Base-by-base conservation (phyloP, 2,329 filamentous ascomycete genomes). In the Stachybotrys echinatus region DNA sequence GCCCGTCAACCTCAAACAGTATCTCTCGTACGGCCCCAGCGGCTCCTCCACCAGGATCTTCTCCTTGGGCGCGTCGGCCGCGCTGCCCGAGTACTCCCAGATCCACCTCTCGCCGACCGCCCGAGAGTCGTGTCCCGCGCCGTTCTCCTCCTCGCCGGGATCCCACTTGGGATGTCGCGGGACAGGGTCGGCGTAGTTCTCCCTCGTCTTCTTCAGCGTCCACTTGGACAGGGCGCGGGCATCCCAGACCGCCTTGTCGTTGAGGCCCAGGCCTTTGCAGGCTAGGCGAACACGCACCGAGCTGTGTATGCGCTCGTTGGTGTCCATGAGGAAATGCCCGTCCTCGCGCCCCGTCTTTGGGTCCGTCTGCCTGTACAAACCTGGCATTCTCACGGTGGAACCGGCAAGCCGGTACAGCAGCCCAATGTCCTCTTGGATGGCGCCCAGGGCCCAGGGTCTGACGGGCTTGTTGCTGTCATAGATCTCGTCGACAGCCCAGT, bases 271-370 rank as follows among this genome's bases (percentile, higher is more conserved):
- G 2, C 78, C 79, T 47, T 71, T 60, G 52, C 74, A 74, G 2
- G 74, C 74, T 14, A 81, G 69, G 4, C 77, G 72, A n/a, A 79
- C 68, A 1, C 79, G 71, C 2, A 79, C 79, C 2, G 75, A 77
- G 52, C 74, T 73, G 58, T 82, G 79, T 31, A 81, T 72, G 8
- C 74, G 71, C 61, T 82, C 79, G 55, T 80, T 77, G 10, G 79
- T 82, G 52, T 76, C 70, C 47, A 72, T 59, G 22, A 82, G 69
- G 50, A 71, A 78, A 8, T 64, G 62, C 1, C 59, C 54, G 39
- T 64, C 63, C 27, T 62, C 58, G 12, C 58, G 59, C 8, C 71
- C 69, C 2, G 68, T 71, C 43, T 66, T 62, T 2, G 71, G 66
- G 48, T 78, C 67, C 17, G 69, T 63, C 51, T 71, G 72, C 44